Conservation (phyloP, 2,329 filamentous ascomycete genomes). For the Neonectria coccinea region DNA sequence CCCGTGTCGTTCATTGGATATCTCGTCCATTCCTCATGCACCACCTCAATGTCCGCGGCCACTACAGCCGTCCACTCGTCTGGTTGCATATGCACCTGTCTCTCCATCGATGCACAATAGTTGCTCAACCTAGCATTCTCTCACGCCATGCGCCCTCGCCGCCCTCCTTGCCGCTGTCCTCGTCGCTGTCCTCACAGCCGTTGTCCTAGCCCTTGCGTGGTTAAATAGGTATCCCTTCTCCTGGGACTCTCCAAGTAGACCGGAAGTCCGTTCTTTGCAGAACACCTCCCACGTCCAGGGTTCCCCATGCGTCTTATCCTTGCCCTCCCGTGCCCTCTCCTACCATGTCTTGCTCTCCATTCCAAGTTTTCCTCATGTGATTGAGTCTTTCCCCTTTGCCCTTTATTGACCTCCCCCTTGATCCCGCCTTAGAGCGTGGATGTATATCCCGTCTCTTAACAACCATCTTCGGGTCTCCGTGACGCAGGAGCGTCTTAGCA, state of each 20-base stretch:
- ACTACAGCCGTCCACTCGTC: conserved; percentile 23
- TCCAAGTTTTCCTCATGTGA: conserved; percentile 31
- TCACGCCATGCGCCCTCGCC: conserved; percentile 33
- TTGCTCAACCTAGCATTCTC: conserved; percentile 28
- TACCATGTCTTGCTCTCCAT: conserved; percentile 28
- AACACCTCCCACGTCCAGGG: conserved; percentile 26
- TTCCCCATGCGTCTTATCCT: conserved; percentile 15
- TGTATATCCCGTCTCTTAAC: conserved; percentile 48
- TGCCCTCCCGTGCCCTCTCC: background rate
- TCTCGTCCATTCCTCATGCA: conserved; percentile 15
- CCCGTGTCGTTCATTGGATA: conserved; percentile 20
- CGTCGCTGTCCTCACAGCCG: background rate
- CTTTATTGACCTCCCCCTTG: conserved; percentile 11
- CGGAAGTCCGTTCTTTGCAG: conserved; percentile 20
- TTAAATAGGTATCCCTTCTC: conserved; percentile 40
- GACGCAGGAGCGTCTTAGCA: conserved; percentile 20
- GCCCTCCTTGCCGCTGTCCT: conserved; percentile 9
- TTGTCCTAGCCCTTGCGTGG: conserved; percentile 24
- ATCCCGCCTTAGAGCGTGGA: conserved; percentile 33
- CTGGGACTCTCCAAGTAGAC: conserved; percentile 27
- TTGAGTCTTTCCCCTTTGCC: conserved; percentile 2
- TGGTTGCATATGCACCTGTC: conserved; percentile 42
- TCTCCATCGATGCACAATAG: conserved; percentile 33
- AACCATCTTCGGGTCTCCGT: conserved; percentile 29
- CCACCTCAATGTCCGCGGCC: conserved; percentile 21